Evolutionary conservation across 495 filamentous ascomycete species (phyloP).

Genomic region (Daldinia caldariorum): DNA sequence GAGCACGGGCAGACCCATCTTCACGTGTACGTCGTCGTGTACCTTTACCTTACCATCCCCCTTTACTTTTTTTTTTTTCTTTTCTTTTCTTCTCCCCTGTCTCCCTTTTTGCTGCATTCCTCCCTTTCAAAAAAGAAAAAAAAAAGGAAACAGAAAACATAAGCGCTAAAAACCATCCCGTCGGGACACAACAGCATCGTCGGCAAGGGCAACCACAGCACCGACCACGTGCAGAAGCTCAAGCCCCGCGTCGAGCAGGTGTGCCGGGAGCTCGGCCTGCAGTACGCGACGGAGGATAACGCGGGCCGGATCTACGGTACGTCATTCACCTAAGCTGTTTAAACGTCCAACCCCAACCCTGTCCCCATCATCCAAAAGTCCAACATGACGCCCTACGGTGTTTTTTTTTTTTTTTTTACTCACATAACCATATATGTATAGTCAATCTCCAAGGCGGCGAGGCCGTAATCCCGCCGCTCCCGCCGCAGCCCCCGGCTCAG

Average conservation of each 20-base stretch:
- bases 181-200: constrained; percentile 68
- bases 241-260: constrained; percentile 90
- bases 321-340: too few species aligned
- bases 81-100: not conserved
- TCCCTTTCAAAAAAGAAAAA: too few species aligned
- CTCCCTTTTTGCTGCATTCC: too few species aligned
- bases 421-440: not conserved
- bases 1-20: constrained; percentile 77
- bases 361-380: too few species aligned
- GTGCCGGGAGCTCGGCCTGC: constrained; percentile 80
- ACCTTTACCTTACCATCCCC: too few species aligned
- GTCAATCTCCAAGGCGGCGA: constrained; percentile 54
- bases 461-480: constrained; percentile 60
- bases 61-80: not conserved
- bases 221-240: constrained; percentile 82
- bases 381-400: too few species aligned
- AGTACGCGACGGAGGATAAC: constrained; percentile 87
- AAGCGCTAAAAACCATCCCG: not conserved
- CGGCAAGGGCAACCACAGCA: constrained; percentile 90
- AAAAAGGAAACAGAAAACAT: not conserved
- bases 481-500: constrained; percentile 53
- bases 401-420: too few species aligned
- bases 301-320: constrained; percentile 76
- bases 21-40: constrained; percentile 57
- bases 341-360: too few species aligned